Evolutionary conservation across 1,139 yeast genomes (phyloP), one percentile per base, ranked within the genome.

Genomic region (Nakaseomyces nivariensis): DNA sequence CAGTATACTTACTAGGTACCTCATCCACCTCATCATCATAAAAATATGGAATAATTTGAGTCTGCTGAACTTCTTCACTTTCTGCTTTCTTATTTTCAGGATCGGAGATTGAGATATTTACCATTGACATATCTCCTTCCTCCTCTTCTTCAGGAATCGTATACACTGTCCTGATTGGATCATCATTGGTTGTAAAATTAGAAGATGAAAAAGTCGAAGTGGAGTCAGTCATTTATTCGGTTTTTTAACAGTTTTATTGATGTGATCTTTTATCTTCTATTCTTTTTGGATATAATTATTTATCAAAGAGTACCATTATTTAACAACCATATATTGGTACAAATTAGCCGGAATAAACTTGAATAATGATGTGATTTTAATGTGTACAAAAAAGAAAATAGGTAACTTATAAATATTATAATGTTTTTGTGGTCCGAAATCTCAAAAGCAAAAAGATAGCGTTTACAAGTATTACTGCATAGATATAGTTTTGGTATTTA

Each of bases 1-100:
- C 56, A 11, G 65, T 59, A 46, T 65, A 66, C 7, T 53, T 51
- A 27, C 48, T 41, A 6, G 24, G 26, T n/a, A 9, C 13, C 2
- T 10, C 8, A 5, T 38, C 42, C 7, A 9, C 13, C 7, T 10
- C 8, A 1, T 38, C 42, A 17, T 38, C 13, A 17, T 38, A 38
- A 25, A 25, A 38, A 25, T 38, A 38, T 7, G 42, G 42, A 24
- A 38, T 13, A 11, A 38, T 7, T 11, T 38, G 42, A 5, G 42
- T 38, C 31, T 24, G 42, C n/a, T 24, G 31, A 10, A 38, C 42
- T 38, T 25, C 42, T 6, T n/a, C 13, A 11, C 31, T 38, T 5
- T 8, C 9, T 7, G 17, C 17, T 38, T 38, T 38, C 22, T 38
- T 38, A 25, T 24, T 24, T 25, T 38, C 42, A 7, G 42, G 42